Evolutionary conservation across 192 early-diverging fungal genomes (phyloP).

Genomic region (Geranomyces michiganensis): DNA sequence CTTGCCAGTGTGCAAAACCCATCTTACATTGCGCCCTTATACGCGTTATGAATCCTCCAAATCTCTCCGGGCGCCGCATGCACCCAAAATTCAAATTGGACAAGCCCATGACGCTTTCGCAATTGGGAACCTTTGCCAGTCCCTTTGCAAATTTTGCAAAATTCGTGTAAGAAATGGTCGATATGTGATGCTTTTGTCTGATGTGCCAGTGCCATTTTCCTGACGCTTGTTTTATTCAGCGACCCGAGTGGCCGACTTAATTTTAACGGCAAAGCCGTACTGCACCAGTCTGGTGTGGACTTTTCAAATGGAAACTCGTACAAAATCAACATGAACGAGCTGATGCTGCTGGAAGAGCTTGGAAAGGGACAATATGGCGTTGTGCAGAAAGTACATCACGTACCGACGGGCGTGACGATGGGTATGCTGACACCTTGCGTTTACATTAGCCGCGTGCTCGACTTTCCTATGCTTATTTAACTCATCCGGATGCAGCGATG

Average conservation of each 20-base stretch:
- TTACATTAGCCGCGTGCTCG: neutral
- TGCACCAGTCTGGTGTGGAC: conserved; percentile 89
- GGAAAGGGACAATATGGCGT: conserved; percentile 93
- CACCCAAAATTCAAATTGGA: conserved; percentile 33
- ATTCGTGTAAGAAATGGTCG: conserved; percentile 62
- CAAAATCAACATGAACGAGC: conserved; percentile 85
- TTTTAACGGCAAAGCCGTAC: conserved; percentile 89
- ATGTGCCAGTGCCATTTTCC: neutral
- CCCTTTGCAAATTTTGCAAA: conserved; percentile 71
- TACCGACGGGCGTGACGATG: conserved; percentile 85
- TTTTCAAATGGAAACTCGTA: conserved; percentile 88
- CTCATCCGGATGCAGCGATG: conserved; percentile 39
- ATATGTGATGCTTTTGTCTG: no score
- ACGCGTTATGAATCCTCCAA: conserved; percentile 10
- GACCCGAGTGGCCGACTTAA: conserved; percentile 85
- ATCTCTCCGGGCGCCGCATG: conserved; percentile 23
- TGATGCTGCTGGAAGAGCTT: conserved; percentile 74
- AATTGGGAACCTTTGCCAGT: conserved; percentile 36
- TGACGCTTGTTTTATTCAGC: conserved; percentile 40
- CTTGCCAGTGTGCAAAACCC: no score
- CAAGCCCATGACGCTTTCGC: conserved; percentile 34
- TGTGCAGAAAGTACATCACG: conserved; percentile 87
- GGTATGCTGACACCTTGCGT: conserved; percentile 37
- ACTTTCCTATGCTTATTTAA: neutral
- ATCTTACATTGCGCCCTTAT: no score